Evolutionary conservation across 2,329 filamentous ascomycete genomes (phyloP), one percentile per base, ranked within the genome.

Genomic region (Sarocladium oryzae): DNA sequence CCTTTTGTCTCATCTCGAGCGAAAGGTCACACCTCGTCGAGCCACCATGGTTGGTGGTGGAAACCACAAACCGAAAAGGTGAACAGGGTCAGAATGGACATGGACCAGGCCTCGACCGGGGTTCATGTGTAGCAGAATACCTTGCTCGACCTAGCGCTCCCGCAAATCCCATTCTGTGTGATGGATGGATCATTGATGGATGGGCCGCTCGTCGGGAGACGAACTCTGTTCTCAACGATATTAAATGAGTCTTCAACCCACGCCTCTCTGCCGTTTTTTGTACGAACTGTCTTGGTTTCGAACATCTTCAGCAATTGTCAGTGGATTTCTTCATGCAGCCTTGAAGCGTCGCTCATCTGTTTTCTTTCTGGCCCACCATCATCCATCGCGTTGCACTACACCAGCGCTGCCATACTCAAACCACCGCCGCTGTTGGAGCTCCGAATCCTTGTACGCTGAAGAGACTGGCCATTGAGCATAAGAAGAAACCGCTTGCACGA

Each of bases 181-280:
- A 43, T 28, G 23, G 40, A 43, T 24, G 36, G 36, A 40, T 21
- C 62, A 58, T 36, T 60, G 59, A 15, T 70, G 61, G 38, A 72
- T 69, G 18, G 65, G 62, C 33, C 57, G 52, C n/a, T 11, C 21
- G 15, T 43, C 23, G 20, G n/a, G 21, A 43, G 40, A 43, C 40
- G 40, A 43, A 43, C 40, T 26, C 40, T 43, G 40, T 28, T 43
- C 40, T 43, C 8, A 15, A 43, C n/a, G 40, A 43, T 43, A n/a
- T 43, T 43, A 43, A 43, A 43, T 43, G n/a, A 43, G 36, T 40
- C n/a, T 40, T 21, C 8, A 40, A 18, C 36, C 36, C 36, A 40
- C 36, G 36, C 16, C 33, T n/a, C 8, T 36, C 33, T 9, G 15
- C 15, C 8, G 30, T 15, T 36, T 36, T n/a, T n/a, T n/a, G n/a